These are phyloP conservation scores for Saccharomycopsis javanensis DNA, from an alignment of 805 yeast species.

Conservation along the genomic window DNA sequence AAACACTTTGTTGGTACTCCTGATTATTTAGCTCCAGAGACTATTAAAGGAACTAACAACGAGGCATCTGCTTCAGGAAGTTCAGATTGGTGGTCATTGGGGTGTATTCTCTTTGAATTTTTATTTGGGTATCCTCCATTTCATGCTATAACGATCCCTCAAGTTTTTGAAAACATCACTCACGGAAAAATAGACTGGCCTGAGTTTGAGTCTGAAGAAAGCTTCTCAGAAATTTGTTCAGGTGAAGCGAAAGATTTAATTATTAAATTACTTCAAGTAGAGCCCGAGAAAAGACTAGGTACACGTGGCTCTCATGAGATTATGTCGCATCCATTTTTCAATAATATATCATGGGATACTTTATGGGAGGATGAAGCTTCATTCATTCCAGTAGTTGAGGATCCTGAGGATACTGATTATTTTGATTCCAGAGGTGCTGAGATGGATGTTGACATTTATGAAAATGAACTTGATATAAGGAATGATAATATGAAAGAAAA, in stretches of 20 bases:
- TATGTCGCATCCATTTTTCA: slow-evolving; percentile 67
- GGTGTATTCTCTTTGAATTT: slow-evolving; percentile 90
- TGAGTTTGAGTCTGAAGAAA: slow-evolving; percentile 44
- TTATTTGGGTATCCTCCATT: slow-evolving; percentile 93
- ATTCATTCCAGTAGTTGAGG: slow-evolving; percentile 67
- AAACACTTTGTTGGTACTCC: slow-evolving; percentile 88
- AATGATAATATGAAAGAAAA: slow-evolving; percentile 26
- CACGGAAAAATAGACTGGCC: slow-evolving; percentile 82
- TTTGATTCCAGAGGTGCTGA: slow-evolving; percentile 88
- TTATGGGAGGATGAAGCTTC: slow-evolving; percentile 69
- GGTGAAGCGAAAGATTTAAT: slow-evolving; percentile 71
- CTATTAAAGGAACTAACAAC: slow-evolving; percentile 76
- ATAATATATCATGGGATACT: slow-evolving; percentile 61
- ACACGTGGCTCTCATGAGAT: slow-evolving; percentile 69
- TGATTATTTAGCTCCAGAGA: slow-evolving; percentile 95
- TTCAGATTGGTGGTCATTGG: slow-evolving; percentile 99
- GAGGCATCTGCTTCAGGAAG: slow-evolving; percentile 38
- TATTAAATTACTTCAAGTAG: slow-evolving; percentile 45
- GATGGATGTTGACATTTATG: slow-evolving; percentile 32
- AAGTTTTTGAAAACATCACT: slow-evolving; percentile 75
- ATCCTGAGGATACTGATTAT: slow-evolving; percentile 85
- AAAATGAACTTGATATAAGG: slow-evolving; percentile 20
- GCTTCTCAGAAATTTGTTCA: slow-evolving; percentile 31
- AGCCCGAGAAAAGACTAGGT: slow-evolving; percentile 65
- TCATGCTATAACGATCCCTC: slow-evolving; percentile 68